Conservation (phyloP, 2,329 filamentous ascomycete genomes). For the Diplodia seriata region DNA sequence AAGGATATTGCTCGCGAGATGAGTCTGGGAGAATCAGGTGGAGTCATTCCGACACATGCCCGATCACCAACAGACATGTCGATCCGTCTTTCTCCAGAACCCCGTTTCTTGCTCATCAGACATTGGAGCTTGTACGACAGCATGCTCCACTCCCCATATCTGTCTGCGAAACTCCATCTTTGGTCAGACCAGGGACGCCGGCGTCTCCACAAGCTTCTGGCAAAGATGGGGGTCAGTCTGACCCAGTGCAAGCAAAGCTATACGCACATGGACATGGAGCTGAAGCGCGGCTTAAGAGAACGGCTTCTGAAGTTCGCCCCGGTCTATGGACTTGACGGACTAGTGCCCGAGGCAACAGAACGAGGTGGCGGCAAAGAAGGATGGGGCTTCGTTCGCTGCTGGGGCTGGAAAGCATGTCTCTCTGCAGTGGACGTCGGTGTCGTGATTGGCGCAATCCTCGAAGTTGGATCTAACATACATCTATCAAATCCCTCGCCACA, state of each 20-base stretch:
- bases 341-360: conserved; percentile 78
- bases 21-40: conserved; percentile 70
- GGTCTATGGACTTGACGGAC: conserved; percentile 89
- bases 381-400: conserved; percentile 96
- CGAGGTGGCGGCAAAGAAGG: conserved; percentile 80
- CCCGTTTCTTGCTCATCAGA: conserved; percentile 86
- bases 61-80: conserved; percentile 88
- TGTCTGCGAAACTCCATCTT: conserved; percentile 88
- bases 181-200: conserved; percentile 92
- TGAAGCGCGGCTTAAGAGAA: conserved; percentile 85
- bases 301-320: conserved; percentile 91
- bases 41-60: conserved; percentile 88
- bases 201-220: conserved; percentile 88
- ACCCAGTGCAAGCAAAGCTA: conserved; percentile 95
- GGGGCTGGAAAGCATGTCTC: conserved; percentile 95
- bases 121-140: conserved; percentile 99
- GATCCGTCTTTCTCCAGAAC: conserved; percentile 91
- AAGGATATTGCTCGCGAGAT: conserved; percentile 65
- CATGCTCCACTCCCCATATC: conserved; percentile 96
- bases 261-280: conserved; percentile 97
- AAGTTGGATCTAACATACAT: conserved; percentile 69
- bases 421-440: conserved; percentile 95
- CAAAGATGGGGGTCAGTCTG: conserved; percentile 96
- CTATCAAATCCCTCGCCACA: conserved; percentile 14
- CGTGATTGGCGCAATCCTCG: conserved; percentile 87